Evolutionary conservation across 164 flowering plant species (phyloP).

Genomic region (Piper betle): DNA sequence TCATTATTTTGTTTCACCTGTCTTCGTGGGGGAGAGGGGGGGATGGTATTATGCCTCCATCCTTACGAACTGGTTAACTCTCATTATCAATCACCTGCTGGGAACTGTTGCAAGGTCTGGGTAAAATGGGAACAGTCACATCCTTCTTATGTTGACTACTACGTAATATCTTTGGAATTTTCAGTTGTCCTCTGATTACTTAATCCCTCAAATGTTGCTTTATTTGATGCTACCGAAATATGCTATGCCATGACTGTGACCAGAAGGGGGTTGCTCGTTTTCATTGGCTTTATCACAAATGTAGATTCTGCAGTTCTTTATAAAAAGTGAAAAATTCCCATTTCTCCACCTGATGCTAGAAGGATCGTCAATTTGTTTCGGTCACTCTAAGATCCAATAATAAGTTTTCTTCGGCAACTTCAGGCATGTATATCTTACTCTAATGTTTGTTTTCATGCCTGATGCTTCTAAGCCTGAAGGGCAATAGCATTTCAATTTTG

Average conservation of each 20-base stretch:
- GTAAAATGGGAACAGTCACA: no score
- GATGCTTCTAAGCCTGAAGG: no score
- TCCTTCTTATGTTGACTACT: no score
- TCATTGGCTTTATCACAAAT: constrained; percentile 91
- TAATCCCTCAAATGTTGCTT: neutral
- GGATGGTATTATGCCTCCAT: no score
- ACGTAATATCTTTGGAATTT: neutral
- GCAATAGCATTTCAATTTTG: no score
- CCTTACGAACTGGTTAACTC: neutral
- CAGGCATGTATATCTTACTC: no score
- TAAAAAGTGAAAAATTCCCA: constrained; percentile 27
- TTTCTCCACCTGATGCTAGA: constrained; percentile 20
- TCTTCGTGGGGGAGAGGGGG: no score
- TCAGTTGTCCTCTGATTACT: neutral
- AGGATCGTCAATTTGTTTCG: neutral
- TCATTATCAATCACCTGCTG: neutral
- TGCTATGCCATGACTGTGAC: constrained; percentile 79
- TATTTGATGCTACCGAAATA: constrained; percentile 35
- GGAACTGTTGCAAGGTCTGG: no score
- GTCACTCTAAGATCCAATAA: no score
- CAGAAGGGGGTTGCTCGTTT: constrained; percentile 59
- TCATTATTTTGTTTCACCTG: no score
- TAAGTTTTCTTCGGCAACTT: no score
- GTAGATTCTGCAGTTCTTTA: constrained; percentile 67
- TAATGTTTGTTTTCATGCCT: no score